Evolutionary conservation across 2,329 filamentous ascomycete species (phyloP).

Genomic region (Pestalotiopsis sp.): DNA sequence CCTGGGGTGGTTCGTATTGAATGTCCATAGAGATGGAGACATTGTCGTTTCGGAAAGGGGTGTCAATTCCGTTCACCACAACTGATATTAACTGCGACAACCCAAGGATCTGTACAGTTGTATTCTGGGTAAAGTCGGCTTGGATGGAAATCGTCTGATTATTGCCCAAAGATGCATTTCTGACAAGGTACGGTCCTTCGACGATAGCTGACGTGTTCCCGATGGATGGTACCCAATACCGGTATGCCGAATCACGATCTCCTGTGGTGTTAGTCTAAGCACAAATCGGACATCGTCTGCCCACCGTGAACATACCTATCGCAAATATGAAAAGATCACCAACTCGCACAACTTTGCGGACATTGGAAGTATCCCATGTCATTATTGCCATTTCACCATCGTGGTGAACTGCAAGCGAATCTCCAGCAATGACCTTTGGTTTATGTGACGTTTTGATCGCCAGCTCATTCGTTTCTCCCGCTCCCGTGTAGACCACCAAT

Average conservation of each 20-base stretch:
- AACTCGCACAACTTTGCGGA: not conserved
- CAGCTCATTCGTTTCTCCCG: not conserved
- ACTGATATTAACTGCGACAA: not conserved
- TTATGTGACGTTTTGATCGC: not conserved
- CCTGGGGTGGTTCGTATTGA: not conserved
- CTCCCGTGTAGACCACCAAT: not conserved
- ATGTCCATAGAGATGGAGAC: not conserved
- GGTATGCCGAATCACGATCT: conserved; percentile 3
- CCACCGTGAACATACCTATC: not conserved
- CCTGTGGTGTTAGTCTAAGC: not conserved
- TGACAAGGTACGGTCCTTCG: not conserved
- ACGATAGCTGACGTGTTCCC: not conserved
- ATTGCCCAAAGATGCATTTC: not conserved
- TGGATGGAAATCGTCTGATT: not conserved
- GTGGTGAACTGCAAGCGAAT: not conserved
- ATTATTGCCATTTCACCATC: not conserved
- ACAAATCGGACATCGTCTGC: no score
- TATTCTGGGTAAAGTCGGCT: conserved; percentile 4
- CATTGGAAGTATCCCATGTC: not conserved
- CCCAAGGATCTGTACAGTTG: not conserved
- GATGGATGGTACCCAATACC: not conserved
- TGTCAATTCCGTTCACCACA: not conserved
- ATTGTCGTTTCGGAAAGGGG: not conserved
- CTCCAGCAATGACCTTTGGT: not conserved
- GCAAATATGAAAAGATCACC: not conserved